Base-by-base conservation (phyloP, 805 yeast species). In the Suhomyces prunicola region DNA sequence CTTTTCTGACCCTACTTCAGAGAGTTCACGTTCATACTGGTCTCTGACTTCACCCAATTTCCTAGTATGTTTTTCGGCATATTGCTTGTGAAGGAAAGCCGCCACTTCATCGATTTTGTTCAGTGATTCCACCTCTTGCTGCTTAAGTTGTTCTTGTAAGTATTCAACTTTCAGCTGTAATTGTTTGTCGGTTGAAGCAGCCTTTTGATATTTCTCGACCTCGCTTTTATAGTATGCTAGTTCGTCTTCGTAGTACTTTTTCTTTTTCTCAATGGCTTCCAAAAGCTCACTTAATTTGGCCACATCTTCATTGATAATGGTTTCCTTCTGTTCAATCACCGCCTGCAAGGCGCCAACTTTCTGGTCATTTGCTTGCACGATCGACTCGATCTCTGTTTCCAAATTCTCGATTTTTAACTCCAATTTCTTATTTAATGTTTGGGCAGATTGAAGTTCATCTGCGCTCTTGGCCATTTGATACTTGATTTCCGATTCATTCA, bases 21-120 rank as follows among this genome's bases (percentile, higher is more conserved):
- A 44, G 31, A 55, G 40, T 40, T 57, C 59, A 15, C 50, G 54
- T 19, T 57, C 60, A 35, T 55, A 57, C 50, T 46, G 59, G 19
- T 54, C 50, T 23, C 82, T 86, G 61, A 85, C 70, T 31, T 82
- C 79, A 12, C 78, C 77, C 7, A 88, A 87, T 66, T 88, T 88
- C 50, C 81, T 80, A 56, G 85, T 89, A 62, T 89, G 96, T 63
- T 89, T 88, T 48, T 86, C 83, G 2, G 90, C 82, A 62, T 88
- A 88, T 63, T 86, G 91, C 39, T 81, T 76, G 61, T 88, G 88
- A 9, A 88, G 71, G 59, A 85, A 89, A 54, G 83, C 85, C 0
- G 92, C 88, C 46, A 88, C 69, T 56, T 82, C 80, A 56, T 84
- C 83, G 39, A 86, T 68, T 60, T 82, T 79, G 53, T 74, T 74